Evolutionary conservation across 208 protist genomes (phyloP), one percentile per base, ranked within the genome.

Genomic region (Strigomonas oncopelti): DNA sequence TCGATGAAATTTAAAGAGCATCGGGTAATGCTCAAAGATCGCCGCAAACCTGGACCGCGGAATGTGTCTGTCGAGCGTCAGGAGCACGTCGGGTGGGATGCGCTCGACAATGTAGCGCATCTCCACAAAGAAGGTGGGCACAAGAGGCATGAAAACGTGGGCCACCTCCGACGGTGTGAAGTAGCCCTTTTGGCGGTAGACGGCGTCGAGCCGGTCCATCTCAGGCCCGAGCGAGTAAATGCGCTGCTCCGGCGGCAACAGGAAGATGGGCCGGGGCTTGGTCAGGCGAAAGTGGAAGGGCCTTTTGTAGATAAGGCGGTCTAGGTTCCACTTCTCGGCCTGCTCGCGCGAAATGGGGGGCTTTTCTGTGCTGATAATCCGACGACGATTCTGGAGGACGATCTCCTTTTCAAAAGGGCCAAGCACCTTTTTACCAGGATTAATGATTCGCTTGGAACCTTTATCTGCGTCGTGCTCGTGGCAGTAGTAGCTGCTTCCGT

Each of bases 61-160:
- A 16, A 85, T 59, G 45, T 62, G 34, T 5, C 63, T 18, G 16
- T 93, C 74, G 11, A 93, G 67, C 5, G 24, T 34, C 36, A 72
- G 61, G 9, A 76, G 9, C 0, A 93, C 45, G n/a, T 81, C 62
- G 0, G 77, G 74, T 5, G 87, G 79, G 27, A 93, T 42, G 0
- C 57, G 52, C 8, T 67, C 56, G 18, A 91, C 61, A 13, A 93
- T 74, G 48, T 84, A 68, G 0, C 85, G 76, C 9, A 66, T 68
- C 42, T 95, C 87, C 13, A 95, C 87, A 55, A 78, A 85, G 72
- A 86, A 95, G 11, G 87, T 92, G 0, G 90, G 90, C 0, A 83
- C 80, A 16, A 87, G 74, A 20, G 71, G 72, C 27, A 95, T 75
- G 67, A 95, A 80, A 3, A 75, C 87, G 28, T 90, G 74, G 9